Evolutionary conservation across 2,329 filamentous ascomycete genomes (phyloP).

Genomic region (Xenosphaeropsis pyriputrescens): DNA sequence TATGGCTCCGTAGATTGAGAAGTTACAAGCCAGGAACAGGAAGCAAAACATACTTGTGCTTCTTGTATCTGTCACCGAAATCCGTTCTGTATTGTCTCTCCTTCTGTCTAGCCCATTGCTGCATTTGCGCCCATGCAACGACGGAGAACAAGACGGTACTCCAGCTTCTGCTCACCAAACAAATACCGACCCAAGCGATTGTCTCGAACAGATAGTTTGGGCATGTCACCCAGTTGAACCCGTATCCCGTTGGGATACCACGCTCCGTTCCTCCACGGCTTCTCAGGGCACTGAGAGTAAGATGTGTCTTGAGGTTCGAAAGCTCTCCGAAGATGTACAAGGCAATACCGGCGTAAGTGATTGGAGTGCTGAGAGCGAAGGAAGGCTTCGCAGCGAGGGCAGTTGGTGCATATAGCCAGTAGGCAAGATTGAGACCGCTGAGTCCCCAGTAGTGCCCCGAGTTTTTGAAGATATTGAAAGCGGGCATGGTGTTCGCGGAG

Average conservation of each 20-base stretch:
- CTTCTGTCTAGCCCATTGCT: slow-evolving; percentile 78
- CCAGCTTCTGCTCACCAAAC: slow-evolving; percentile 66
- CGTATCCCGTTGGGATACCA: slow-evolving; percentile 74
- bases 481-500: slow-evolving; percentile 87
- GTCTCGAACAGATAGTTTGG: slow-evolving; percentile 96
- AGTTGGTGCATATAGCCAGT: slow-evolving; percentile 70
- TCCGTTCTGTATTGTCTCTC: slow-evolving; percentile 80
- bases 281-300: slow-evolving; percentile 64
- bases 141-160: slow-evolving; percentile 63
- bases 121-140: slow-evolving; percentile 68
- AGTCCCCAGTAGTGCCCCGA: slow-evolving; percentile 86
- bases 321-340: slow-evolving; percentile 68
- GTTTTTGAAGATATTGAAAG: slow-evolving; percentile 86
- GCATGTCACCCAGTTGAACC: slow-evolving; percentile 79
- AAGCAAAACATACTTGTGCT: slow-evolving; percentile 67
- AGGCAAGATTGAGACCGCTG: slow-evolving; percentile 66
- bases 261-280: slow-evolving; percentile 69
- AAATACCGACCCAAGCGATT: slow-evolving; percentile 72
- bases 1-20: no score
- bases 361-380: slow-evolving; percentile 16
- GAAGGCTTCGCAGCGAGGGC: slow-evolving; percentile 44
- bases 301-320: slow-evolving; percentile 67
- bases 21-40: slow-evolving; percentile 42
- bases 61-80: slow-evolving; percentile 89
- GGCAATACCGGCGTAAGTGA: slow-evolving; percentile 54